Evolutionary conservation across 192 early-diverging fungal genomes (phyloP).

Genomic region (Entophlyctis luteolus): DNA sequence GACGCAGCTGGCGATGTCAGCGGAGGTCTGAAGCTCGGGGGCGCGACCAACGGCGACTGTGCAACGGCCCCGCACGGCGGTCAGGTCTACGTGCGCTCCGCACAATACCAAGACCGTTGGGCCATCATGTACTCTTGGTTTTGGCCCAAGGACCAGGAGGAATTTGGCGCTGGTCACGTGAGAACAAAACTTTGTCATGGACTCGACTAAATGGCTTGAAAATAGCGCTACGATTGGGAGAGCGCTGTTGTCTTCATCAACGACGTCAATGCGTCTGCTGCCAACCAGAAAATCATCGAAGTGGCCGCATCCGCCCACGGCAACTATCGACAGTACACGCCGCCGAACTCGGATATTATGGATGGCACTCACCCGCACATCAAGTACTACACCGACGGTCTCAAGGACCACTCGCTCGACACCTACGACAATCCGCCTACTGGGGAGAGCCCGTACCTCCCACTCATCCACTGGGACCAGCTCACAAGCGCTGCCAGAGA

Average conservation of each 20-base stretch:
- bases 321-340: neutral
- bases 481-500: neutral
- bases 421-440: conserved; percentile 3
- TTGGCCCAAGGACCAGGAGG: conserved; percentile 11
- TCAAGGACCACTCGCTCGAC: conserved; percentile 4
- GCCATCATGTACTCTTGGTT: conserved; percentile 10
- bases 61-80: neutral
- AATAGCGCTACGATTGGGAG: conserved; percentile 14
- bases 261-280: neutral
- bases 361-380: conserved; percentile 4
- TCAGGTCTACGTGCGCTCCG: neutral
- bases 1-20: neutral
- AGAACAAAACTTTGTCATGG: neutral
- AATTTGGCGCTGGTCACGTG: neutral
- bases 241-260: conserved; percentile 14
- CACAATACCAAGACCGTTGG: neutral
- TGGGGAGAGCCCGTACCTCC: conserved; percentile 6
- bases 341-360: neutral
- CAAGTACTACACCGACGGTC: conserved; percentile 11
- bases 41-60: neutral
- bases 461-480: conserved; percentile 13
- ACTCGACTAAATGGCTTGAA: neutral
- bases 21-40: neutral
- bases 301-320: conserved; percentile 12
- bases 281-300: conserved; percentile 2